Evolutionary conservation across 139 green algal species (phyloP).

Genomic region (Chlorella sp.): DNA sequence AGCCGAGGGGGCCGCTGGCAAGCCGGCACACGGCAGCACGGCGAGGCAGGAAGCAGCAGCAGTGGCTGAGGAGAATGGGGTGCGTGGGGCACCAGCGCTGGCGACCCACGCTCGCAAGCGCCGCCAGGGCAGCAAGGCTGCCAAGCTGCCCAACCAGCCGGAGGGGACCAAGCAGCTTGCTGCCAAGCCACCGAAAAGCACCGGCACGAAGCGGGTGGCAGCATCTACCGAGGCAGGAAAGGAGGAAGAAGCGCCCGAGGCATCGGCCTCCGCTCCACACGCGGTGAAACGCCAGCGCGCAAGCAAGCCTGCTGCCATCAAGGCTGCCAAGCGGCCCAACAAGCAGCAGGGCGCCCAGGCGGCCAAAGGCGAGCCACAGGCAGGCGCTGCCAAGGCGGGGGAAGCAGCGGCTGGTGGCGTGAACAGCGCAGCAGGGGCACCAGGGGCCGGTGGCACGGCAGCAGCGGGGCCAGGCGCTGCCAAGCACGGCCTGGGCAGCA

Average conservation of each 20-base stretch:
- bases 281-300: not conserved
- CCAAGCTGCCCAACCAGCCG: no score
- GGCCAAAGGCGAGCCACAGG: not conserved
- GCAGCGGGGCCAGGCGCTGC: no score
- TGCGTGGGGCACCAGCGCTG: no score
- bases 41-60: not conserved
- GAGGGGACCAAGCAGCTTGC: not conserved
- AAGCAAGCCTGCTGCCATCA: not conserved
- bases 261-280: not conserved
- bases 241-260: not conserved
- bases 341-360: not conserved
- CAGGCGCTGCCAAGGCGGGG: no score
- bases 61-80: not conserved
- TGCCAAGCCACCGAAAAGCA: not conserved
- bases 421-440: no score
- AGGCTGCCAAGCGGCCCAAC: no score
- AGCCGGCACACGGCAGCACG: not conserved
- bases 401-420: no score
- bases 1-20: not conserved
- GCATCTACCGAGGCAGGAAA: no score
- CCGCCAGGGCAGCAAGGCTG: no score
- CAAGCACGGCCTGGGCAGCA: no score
- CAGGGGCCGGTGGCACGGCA: no score
- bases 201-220: not conserved
- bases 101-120: no score